Conservation (phyloP, 768 basidiomycete genomes). For the Mycena alexandri region DNA sequence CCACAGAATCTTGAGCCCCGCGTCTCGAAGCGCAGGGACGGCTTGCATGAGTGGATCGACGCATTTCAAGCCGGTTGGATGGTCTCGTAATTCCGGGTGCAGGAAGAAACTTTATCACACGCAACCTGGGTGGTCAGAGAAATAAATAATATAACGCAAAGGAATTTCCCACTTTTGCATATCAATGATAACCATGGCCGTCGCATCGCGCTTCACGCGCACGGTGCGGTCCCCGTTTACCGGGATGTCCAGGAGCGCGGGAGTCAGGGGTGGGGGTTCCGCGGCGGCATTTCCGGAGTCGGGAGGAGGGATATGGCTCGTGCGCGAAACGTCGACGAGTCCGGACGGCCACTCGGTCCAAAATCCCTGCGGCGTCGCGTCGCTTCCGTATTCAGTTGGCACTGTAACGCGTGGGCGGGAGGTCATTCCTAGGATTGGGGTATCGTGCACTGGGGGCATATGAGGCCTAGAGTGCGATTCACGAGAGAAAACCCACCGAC, state of each 20-base stretch:
- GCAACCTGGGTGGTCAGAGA: conserved; percentile 12
- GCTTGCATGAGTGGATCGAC: conserved; percentile 65
- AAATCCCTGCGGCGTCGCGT: conserved; percentile 54
- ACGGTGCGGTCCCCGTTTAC: conserved; percentile 66
- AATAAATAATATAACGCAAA: background rate
- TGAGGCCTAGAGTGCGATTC: background rate
- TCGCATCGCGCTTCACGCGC: conserved; percentile 61
- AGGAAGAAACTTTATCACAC: conserved; percentile 71
- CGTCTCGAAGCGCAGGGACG: conserved; percentile 61
- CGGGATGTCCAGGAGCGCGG: conserved; percentile 64
- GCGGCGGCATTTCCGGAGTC: conserved; percentile 38
- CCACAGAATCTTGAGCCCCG: conserved; percentile 73
- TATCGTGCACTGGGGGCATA: conserved; percentile 49
- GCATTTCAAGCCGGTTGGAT: conserved; percentile 68
- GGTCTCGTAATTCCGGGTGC: conserved; percentile 68
- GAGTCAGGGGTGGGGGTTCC: conserved; percentile 47
- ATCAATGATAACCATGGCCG: conserved; percentile 74
- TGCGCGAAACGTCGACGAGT: conserved; percentile 71
- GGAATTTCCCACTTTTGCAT: conserved; percentile 74
- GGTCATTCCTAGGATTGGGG: conserved; percentile 60
- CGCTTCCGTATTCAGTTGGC: conserved; percentile 67
- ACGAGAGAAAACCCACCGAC: too few species aligned
- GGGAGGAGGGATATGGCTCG: conserved; percentile 49
- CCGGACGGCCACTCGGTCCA: conserved; percentile 81
- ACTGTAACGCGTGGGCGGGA: conserved; percentile 58